These are phyloP conservation scores for Amoebophrya sp. DNA, from an alignment of 169 alveolate genomes.

Conservation along the genomic window DNA sequence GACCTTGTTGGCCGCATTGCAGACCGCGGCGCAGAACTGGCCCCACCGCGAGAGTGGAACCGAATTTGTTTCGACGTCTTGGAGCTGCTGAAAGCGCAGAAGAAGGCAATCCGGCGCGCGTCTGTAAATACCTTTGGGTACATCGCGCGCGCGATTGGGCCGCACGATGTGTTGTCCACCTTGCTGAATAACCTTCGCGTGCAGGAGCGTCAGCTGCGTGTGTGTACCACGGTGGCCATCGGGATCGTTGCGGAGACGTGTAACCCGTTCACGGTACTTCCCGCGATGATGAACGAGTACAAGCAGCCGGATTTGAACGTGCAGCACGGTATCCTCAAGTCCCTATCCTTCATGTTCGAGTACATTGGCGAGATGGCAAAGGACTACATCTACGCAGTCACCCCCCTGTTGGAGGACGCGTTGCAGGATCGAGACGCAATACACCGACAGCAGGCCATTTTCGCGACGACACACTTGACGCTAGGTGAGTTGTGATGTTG, in stretches of 20 bases:
- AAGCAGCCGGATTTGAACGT: slow-evolving; percentile 97
- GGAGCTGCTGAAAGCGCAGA: slow-evolving; percentile 80
- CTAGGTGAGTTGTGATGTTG: slow-evolving; percentile 86
- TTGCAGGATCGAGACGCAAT: slow-evolving; percentile 97
- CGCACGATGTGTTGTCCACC: slow-evolving; percentile 96
- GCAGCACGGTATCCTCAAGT: slow-evolving; percentile 96
- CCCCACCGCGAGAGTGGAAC: slow-evolving; percentile 99
- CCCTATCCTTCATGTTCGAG: slow-evolving; percentile 98
- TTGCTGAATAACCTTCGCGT: slow-evolving; percentile 77
- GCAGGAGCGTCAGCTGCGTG: slow-evolving; percentile 97
- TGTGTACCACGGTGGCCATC: slow-evolving; percentile 66
- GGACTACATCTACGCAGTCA: slow-evolving; percentile 94
- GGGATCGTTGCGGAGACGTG: slow-evolving; percentile 98
- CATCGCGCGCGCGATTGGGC: slow-evolving; percentile 99
- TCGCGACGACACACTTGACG: slow-evolving; percentile 96
- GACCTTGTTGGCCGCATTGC: slow-evolving; percentile 77
- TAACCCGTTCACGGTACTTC: slow-evolving; percentile 98
- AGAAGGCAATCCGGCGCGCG: slow-evolving; percentile 92
- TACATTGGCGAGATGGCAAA: slow-evolving; percentile 78
- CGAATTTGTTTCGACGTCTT: slow-evolving; percentile 97
- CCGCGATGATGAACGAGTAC: slow-evolving; percentile 99
- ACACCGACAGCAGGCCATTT: slow-evolving; percentile 98
- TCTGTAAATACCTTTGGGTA: slow-evolving; percentile 99
- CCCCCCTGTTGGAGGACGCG: slow-evolving; percentile 97
- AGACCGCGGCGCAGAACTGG: slow-evolving; percentile 99